phyloP scores from a whole-genome alignment of 1,284 basidiomycete genomes.

The Boletus semigastroideus region DNA sequence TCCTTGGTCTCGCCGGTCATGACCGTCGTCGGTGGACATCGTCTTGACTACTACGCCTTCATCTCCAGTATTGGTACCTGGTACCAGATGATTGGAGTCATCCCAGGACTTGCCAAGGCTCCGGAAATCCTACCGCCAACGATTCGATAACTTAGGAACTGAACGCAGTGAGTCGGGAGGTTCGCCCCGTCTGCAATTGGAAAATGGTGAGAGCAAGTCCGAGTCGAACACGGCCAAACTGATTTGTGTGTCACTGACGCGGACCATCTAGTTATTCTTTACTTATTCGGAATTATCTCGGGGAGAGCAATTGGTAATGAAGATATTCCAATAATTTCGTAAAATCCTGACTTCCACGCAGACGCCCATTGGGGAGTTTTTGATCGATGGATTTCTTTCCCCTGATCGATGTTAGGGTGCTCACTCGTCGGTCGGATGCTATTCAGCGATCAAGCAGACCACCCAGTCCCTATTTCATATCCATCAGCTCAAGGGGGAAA shows the following conservation, averaged over 20 bases:
- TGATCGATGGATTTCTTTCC: background rate
- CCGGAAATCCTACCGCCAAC: background rate
- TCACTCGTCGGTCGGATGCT: background rate
- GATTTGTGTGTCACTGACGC: background rate
- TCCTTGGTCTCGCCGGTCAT: no score
- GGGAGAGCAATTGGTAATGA: background rate
- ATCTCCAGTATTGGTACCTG: background rate
- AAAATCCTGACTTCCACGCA: background rate
- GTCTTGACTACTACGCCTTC: no score
- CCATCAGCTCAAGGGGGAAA: background rate
- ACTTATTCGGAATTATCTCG: background rate
- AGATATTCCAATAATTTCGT: background rate
- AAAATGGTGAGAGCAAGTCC: background rate
- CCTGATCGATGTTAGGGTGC: background rate
- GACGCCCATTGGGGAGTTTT: no score
- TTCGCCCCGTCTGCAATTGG: background rate
- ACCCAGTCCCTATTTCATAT: background rate
- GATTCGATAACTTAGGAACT: background rate
- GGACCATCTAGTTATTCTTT: no score
- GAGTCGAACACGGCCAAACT: background rate
- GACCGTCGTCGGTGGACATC: no score
- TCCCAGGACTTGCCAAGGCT: background rate
- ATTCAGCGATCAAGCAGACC: conserved; percentile 1
- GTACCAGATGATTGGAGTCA: background rate
- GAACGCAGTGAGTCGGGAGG: no score